phyloP scores from a whole-genome alignment of 2,329 filamentous ascomycete genomes.

The Bipolaris bicolor region DNA sequence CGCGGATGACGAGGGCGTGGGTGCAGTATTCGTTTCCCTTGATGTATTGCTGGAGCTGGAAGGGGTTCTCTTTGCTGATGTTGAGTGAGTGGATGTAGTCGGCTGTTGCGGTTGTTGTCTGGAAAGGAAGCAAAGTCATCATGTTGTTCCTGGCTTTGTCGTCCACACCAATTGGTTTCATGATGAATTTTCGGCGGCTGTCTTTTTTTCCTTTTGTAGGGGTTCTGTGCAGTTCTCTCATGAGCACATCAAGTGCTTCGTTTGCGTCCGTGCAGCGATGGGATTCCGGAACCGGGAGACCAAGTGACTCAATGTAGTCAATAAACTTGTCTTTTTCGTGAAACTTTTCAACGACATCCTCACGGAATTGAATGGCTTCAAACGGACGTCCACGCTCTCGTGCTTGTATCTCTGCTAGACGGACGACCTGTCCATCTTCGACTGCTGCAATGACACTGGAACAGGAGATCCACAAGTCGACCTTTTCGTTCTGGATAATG shows the following conservation, averaged over 20 bases:
- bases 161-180: slow-evolving; percentile 70
- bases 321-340: slow-evolving; percentile 72
- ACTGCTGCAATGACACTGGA: slow-evolving; percentile 70
- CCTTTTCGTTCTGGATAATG: slow-evolving; percentile 64
- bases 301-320: slow-evolving; percentile 59
- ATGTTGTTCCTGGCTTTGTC: slow-evolving; percentile 66
- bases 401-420: slow-evolving; percentile 57
- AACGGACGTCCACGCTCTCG: slow-evolving; percentile 57
- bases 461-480: slow-evolving; percentile 76
- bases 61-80: slow-evolving; percentile 63
- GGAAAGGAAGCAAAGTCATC: slow-evolving; percentile 66
- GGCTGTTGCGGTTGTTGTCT: slow-evolving; percentile 60
- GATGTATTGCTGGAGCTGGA: slow-evolving; percentile 74
- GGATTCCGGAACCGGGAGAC: slow-evolving; percentile 50
- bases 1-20: slow-evolving; percentile 70
- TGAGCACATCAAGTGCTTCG: slow-evolving; percentile 61
- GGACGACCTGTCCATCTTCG: slow-evolving; percentile 69
- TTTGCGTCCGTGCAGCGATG: slow-evolving; percentile 59
- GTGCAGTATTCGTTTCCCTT: slow-evolving; percentile 71
- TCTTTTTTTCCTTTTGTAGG: slow-evolving; percentile 16
- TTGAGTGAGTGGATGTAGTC: slow-evolving; percentile 61
- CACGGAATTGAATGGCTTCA: slow-evolving; percentile 68
- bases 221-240: slow-evolving; percentile 20
- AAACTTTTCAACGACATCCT: slow-evolving; percentile 62
- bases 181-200: slow-evolving; percentile 61